Base-by-base conservation (phyloP, 2,329 filamentous ascomycete genomes). In the Trichoderma cornu-damae region DNA sequence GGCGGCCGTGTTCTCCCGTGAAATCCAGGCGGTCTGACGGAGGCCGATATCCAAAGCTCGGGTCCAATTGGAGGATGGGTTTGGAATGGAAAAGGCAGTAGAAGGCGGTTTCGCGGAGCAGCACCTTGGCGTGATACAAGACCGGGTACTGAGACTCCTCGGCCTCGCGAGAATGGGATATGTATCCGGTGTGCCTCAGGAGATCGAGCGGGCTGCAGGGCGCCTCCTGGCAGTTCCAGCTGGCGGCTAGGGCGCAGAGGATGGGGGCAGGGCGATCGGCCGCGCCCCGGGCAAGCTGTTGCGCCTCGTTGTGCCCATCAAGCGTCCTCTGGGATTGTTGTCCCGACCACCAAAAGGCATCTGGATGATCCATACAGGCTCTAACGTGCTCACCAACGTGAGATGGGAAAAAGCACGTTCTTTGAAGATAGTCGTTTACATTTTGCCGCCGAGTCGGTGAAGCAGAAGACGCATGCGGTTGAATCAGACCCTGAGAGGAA, bases 311-410 rank as follows among this genome's bases (percentile, higher is more conserved):
- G 18, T 60, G 56, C 24, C 63, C 54, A n/a, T 63, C 63, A 44
- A 64, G 64, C 30, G 59, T 61, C 38, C 59, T 61, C n/a, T 67
- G 59, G 42, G 68, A 74, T 22, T 79, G 67, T 60, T 81, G 76
- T 47, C 80, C 79, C 14, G 76, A 79, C 77, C 79, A 81, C 81
- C 81, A 84, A 63, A 84, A 83, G 1, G 73, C 74, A 61, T 84
- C 81, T 30, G 78, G 72, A 56, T 80, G 82, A 62, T 84, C 81
- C 3, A 81, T 65, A 53, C 76, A 73, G 3, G 68, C 64, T 54
- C 73, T 73, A 14, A 79, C 76, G 58, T 75, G 67, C n/a, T 73
- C 69, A 1, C 70, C 64, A 24, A 73, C 69, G 11, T 72, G 69
- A n/a, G 69, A 66, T n/a, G 71, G 67, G 18, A 77, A 67, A 12